Evolutionary conservation across 176 grass and related monocot genomes (phyloP), one percentile per base, ranked within the genome.

Genomic region (Eleusine indica): DNA sequence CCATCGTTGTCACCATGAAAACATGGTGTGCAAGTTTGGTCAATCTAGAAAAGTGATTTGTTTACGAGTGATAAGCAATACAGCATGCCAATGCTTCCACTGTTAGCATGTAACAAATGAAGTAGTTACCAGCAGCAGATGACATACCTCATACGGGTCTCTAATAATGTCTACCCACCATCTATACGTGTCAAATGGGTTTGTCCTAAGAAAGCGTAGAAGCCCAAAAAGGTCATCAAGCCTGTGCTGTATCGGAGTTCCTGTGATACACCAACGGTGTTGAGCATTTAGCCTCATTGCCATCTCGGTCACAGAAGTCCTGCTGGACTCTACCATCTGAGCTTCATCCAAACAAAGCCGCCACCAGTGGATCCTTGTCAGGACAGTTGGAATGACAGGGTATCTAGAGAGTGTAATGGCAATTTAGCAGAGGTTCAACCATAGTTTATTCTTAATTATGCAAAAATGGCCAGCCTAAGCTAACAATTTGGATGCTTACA

Each of bases 291-390:
- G 70, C 77, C 95, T 84, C 90, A 98, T 95, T 63, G 95, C 93
- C 96, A 98, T 98, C 85, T 98, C 91, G 46, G 90, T 95, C 62
- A 95, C 85, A 73, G 80, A 88, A 85, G 87, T 90, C 85, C 85
- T 94, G 91, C 80, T 93, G 83, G 86, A 91, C 82, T 98, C 96
- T 58, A 98, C 96, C 92, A 93, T 95, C 79, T 98, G 96, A 69
- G 93, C 96, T 82, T 98, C 96, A 93, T 98, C 96, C 87, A 98
- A 91, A 90, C 96, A 98, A 63, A 93, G 88, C 37, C 96, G 85
- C 96, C 96, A 98, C 92, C 96, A 98, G 51, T 93, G 81, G 58
- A 98, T 85, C 82, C 91, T 98, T 84, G 96, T 98, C 81, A 98
- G 80, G 44, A 94, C 73, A 74, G 95, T 98, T 73, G 96, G 96